Evolutionary conservation across 202 grass and related monocot genomes (phyloP).

Genomic region (Eragrostis tef): DNA sequence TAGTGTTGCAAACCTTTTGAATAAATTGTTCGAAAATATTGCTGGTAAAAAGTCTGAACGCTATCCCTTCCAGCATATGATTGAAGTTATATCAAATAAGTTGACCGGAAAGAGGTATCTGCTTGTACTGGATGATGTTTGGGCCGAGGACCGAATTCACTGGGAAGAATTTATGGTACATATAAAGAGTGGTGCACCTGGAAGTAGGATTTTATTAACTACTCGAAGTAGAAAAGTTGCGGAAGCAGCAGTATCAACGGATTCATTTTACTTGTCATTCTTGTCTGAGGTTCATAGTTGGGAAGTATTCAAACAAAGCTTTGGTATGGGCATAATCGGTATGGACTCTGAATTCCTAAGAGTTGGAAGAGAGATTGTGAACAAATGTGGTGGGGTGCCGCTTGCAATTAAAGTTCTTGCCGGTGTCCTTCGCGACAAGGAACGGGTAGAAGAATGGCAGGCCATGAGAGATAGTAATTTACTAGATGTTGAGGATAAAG

Average conservation of each 20-base stretch:
- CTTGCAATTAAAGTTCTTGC: constrained; percentile 34
- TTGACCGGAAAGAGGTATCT: neutral
- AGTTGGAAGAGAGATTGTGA: constrained; percentile 28
- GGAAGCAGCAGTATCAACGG: neutral
- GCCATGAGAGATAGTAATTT: neutral
- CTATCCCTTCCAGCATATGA: rapidly evolving
- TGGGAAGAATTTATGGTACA: neutral
- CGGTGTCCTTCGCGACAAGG: neutral
- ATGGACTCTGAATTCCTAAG: no score
- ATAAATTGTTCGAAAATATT: neutral
- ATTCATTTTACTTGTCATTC: neutral
- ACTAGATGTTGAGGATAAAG: neutral
- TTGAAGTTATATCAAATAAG: neutral
- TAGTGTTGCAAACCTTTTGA: neutral
- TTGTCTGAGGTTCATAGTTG: neutral
- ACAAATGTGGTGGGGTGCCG: neutral
- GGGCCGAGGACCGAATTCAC: neutral
- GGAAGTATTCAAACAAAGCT: constrained; percentile 1
- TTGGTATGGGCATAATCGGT: no score
- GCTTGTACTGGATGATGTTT: constrained; percentile 39
- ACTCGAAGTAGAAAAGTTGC: neutral
- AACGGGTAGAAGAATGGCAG: constrained; percentile 3
- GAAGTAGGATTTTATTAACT: constrained; percentile 33
- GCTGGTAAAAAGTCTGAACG: neutral
- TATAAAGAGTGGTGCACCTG: neutral